Conservation (phyloP, 371 early-diverging fungal species). For the Nematocida sp. region DNA sequence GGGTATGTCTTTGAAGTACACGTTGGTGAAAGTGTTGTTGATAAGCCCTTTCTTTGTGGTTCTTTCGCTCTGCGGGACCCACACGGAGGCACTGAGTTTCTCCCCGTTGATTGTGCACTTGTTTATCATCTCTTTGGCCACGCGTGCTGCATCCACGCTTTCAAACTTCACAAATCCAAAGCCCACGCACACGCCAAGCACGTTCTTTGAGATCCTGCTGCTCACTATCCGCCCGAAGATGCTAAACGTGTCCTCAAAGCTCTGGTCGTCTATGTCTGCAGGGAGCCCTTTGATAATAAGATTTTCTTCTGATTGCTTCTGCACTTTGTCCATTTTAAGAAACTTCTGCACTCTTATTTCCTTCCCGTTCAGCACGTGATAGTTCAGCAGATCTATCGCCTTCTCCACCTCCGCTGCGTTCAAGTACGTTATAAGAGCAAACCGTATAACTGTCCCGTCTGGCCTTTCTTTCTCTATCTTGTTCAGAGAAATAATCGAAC, state of each 20-base stretch:
- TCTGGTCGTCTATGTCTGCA: conserved; percentile 65
- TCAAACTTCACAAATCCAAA: conserved; percentile 64
- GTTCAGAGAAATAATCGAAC: conserved; percentile 52
- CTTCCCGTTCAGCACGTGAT: conserved; percentile 54
- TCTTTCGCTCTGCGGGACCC: conserved; percentile 34
- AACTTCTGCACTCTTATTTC: conserved; percentile 57
- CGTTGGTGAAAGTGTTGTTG: conserved; percentile 61
- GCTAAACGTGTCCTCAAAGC: conserved; percentile 94
- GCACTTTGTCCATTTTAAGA: conserved; percentile 38
- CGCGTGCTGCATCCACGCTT: conserved; percentile 57
- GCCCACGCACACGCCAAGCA: conserved; percentile 60
- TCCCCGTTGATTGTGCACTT: conserved; percentile 52
- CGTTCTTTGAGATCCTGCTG: conserved; percentile 88
- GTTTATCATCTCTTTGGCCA: conserved; percentile 59
- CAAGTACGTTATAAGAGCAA: conserved; percentile 61
- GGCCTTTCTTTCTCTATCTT: conserved; percentile 19
- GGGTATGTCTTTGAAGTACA: conserved; percentile 64
- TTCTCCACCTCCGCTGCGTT: conserved; percentile 51
- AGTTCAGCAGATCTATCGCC: conserved; percentile 59
- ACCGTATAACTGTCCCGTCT: conserved; percentile 39
- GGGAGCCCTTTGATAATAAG: conserved; percentile 97
- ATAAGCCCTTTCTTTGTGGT: conserved; percentile 43
- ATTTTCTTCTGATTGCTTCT: conserved; percentile 69
- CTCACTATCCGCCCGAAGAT: conserved; percentile 92
- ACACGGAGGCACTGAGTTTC: conserved; percentile 55